These are phyloP conservation scores for Epichloe elymi DNA, from an alignment of 2,329 filamentous ascomycete species.

Conservation along the genomic window DNA sequence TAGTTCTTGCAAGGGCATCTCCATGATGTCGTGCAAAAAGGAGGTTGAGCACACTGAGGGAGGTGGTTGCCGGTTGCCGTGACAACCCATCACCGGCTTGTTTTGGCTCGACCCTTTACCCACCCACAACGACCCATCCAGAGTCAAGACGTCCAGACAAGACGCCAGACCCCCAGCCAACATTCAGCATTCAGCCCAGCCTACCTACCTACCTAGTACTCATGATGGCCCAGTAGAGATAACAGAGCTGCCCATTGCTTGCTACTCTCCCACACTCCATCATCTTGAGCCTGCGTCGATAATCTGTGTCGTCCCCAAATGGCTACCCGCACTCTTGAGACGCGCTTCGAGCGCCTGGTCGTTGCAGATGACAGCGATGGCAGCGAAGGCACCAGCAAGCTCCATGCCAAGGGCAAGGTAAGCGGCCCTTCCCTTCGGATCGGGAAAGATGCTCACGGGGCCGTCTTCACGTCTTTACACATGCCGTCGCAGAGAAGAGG, in stretches of 20 bases:
- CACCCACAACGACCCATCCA: not conserved
- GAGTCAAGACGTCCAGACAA: not conserved
- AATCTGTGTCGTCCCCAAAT: conserved; percentile 25
- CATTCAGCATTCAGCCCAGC: not conserved
- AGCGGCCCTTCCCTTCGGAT: conserved; percentile 1
- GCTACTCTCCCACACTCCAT: not conserved
- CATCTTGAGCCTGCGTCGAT: not conserved
- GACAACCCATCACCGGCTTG: not conserved
- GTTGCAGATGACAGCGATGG: conserved; percentile 79
- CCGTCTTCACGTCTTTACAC: not conserved
- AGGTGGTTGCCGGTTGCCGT: conserved; percentile 3
- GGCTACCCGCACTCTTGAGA: conserved; percentile 68
- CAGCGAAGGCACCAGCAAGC: conserved; percentile 30
- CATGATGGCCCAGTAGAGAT: not conserved
- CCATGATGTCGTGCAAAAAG: too few species aligned
- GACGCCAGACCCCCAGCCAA: not conserved
- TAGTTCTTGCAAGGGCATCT: too few species aligned
- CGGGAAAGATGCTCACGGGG: not conserved
- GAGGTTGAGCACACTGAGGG: not conserved
- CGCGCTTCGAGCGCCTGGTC: conserved; percentile 78
- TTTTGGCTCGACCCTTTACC: not conserved
- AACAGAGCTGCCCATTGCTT: not conserved
- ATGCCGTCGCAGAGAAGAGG: not conserved
- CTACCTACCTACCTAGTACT: not conserved
- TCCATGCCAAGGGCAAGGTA: conserved; percentile 69